Conservation (phyloP, 805 yeast species). For the Wickerhamia fluorescens region DNA sequence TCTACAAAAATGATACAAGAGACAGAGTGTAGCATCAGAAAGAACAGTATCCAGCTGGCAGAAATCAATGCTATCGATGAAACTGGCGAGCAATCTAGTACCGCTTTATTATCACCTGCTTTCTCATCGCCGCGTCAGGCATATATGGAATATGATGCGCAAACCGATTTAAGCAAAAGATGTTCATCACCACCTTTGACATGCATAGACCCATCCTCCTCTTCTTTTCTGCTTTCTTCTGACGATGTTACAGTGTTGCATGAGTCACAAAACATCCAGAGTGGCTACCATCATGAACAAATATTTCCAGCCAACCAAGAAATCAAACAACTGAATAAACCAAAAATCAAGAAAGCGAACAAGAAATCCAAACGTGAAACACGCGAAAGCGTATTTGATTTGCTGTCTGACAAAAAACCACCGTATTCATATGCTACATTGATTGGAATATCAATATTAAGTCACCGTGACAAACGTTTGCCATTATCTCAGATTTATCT, state of each 20-base stretch:
- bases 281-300: too few relatives aligned
- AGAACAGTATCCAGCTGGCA: too few relatives aligned
- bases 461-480: constrained; percentile 50
- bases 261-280: too few relatives aligned
- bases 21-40: too few relatives aligned
- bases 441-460: constrained; percentile 86
- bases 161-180: constrained; percentile 2
- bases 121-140: constrained; percentile 44
- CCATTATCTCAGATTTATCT: constrained; percentile 65
- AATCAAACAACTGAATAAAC: constrained; percentile 1
- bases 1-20: too few relatives aligned
- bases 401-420: constrained; percentile 65
- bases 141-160: background rate
- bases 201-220: constrained; percentile 9
- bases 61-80: too few relatives aligned
- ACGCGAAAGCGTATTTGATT: constrained; percentile 33
- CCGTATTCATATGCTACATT: constrained; percentile 91
- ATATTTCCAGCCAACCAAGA: too few relatives aligned
- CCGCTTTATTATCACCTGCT: constrained; percentile 30
- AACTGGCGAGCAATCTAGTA: constrained; percentile 3
- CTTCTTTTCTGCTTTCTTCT: constrained; percentile 6
- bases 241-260: too few relatives aligned
- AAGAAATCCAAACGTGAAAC: constrained; percentile 22
- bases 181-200: constrained; percentile 10
- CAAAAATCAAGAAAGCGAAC: constrained; percentile 14